Conservation (phyloP, 345 rosid genomes). For the Garcia nutans region DNA sequence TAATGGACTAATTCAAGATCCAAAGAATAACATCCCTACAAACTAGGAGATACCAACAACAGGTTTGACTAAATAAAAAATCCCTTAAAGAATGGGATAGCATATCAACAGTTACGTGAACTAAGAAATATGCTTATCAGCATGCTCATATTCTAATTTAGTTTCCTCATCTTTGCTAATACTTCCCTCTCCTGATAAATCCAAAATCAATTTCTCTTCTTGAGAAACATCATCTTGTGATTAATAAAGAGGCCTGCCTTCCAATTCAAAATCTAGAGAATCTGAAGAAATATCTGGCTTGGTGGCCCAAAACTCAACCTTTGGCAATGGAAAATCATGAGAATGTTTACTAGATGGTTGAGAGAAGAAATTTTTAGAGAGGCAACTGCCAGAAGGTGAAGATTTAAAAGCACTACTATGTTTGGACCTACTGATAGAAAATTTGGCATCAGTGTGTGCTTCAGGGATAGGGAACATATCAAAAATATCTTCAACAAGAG, state of each 20-base stretch:
- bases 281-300: constrained; percentile 29
- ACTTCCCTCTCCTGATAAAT: constrained; percentile 39
- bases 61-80: too few relatives aligned
- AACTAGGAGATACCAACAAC: too few relatives aligned
- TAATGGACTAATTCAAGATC: too few relatives aligned
- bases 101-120: too few relatives aligned
- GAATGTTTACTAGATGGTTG: constrained; percentile 21
- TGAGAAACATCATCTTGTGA: constrained; percentile 34
- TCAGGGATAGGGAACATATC: constrained; percentile 22
- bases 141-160: constrained; percentile 23
- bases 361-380: constrained; percentile 23
- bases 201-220: constrained; percentile 30
- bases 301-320: constrained; percentile 31
- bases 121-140: background rate
- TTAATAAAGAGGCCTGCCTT: constrained; percentile 23
- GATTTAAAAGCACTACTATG: constrained; percentile 10
- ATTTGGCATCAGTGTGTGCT: constrained; percentile 18
- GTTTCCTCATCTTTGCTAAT: constrained; percentile 26
- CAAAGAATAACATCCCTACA: too few relatives aligned
- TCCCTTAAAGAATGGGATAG: too few relatives aligned
- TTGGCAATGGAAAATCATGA: constrained; percentile 31
- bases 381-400: constrained; percentile 25
- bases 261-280: constrained; percentile 20
- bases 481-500: constrained; percentile 27
- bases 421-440: constrained; percentile 16